Evolutionary conservation across 2,329 filamentous ascomycete genomes (phyloP).

Genomic region (Torrubiella hemipterigena): DNA sequence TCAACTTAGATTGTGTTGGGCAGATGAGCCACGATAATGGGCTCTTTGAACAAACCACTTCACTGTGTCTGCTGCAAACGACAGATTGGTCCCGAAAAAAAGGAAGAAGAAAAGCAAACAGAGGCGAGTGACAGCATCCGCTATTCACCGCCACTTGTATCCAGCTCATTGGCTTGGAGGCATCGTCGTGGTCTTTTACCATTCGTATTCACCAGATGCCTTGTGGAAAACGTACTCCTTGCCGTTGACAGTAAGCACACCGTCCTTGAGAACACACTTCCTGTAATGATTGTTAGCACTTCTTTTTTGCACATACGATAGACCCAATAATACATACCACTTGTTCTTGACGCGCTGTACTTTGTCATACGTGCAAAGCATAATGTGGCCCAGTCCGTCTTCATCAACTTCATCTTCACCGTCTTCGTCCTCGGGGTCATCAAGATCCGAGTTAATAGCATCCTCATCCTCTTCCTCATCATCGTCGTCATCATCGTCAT

Average conservation of each 20-base stretch:
- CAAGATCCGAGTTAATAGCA: conserved; percentile 95
- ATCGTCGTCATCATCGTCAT: conserved; percentile 43
- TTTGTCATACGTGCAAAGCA: conserved; percentile 99
- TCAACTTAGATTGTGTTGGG: no score
- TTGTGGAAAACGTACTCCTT: conserved; percentile 98
- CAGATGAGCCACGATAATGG: no score
- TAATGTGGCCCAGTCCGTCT: conserved; percentile 74
- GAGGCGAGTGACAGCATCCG: neutral
- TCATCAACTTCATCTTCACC: conserved; percentile 82
- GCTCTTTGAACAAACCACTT: no score
- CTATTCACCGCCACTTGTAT: neutral
- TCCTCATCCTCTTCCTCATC: conserved; percentile 67
- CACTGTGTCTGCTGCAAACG: no score
- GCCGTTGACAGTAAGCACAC: conserved; percentile 82
- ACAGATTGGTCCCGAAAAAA: no score
- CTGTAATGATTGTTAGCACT: conserved; percentile 26
- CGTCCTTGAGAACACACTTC: conserved; percentile 98
- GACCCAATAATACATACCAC: conserved; percentile 43
- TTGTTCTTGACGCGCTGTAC: conserved; percentile 99
- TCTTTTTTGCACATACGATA: neutral
- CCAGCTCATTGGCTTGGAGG: no score
- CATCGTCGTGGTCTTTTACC: conserved; percentile 43
- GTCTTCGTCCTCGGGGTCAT: conserved; percentile 79
- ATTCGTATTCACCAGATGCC: conserved; percentile 93
- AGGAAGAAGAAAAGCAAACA: neutral